phyloP scores from a whole-genome alignment of 1,139 yeast genomes.

The Zhuliangozyma parablackwelliae region DNA sequence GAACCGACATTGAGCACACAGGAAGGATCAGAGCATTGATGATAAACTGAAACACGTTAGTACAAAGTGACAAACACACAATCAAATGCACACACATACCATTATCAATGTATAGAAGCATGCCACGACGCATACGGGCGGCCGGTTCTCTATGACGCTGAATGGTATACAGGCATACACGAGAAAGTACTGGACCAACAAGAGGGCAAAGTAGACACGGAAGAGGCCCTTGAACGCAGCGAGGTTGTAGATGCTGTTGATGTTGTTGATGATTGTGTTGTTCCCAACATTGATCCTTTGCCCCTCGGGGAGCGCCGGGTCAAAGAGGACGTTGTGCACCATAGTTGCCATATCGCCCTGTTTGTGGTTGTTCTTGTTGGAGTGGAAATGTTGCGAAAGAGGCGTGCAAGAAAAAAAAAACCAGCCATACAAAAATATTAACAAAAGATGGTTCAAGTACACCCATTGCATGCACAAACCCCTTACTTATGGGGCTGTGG shows the following conservation, averaged over 20 bases:
- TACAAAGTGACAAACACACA: slow-evolving; percentile 1
- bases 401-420: neutral
- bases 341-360: no score
- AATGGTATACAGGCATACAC: slow-evolving; percentile 41
- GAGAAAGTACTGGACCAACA: slow-evolving; percentile 34
- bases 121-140: slow-evolving; percentile 25
- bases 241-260: slow-evolving; percentile 19
- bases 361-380: no score
- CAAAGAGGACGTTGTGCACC: slow-evolving; percentile 18
- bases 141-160: slow-evolving; percentile 39
- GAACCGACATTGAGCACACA: slow-evolving; percentile 17
- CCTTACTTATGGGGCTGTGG: slow-evolving; percentile 9
- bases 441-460: neutral
- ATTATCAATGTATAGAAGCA: slow-evolving; percentile 22
- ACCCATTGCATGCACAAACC: slow-evolving; percentile 1
- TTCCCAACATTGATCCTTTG: slow-evolving; percentile 20
- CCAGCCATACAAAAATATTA: no score
- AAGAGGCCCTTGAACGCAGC: slow-evolving; percentile 16
- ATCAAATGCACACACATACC: slow-evolving; percentile 20
- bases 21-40: slow-evolving; percentile 20
- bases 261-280: slow-evolving; percentile 15
- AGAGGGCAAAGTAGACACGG: slow-evolving; percentile 23
- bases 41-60: slow-evolving; percentile 18
- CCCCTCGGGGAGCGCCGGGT: slow-evolving; percentile 15
- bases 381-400: no score